Conservation (phyloP, 805 yeast genomes). For the Candida corydali region DNA sequence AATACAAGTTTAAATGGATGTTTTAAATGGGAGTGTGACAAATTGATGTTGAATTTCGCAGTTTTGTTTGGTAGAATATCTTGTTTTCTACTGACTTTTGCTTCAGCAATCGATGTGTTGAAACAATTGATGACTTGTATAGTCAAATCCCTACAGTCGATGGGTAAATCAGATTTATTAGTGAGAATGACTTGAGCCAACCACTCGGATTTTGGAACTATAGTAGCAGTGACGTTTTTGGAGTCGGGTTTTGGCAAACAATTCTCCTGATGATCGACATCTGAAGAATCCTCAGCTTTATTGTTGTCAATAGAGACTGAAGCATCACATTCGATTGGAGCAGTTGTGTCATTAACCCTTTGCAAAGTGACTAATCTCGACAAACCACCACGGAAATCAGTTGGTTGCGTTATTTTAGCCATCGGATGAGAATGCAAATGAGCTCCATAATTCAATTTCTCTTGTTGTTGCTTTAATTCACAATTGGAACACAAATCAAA, state of each 20-base stretch:
- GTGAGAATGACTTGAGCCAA: conserved; percentile 29
- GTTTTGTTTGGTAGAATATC: conserved; percentile 28
- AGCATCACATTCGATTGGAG: too few species aligned
- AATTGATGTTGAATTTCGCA: conserved; percentile 30
- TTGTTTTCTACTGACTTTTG: conserved; percentile 26
- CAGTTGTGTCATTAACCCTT: too few species aligned
- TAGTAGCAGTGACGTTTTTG: too few species aligned
- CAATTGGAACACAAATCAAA: conserved; percentile 48
- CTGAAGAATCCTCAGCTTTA: too few species aligned
- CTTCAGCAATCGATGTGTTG: conserved; percentile 20
- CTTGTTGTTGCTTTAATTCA: conserved; percentile 15
- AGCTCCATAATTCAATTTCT: conserved; percentile 11
- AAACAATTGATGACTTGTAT: conserved; percentile 28
- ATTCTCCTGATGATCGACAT: too few species aligned
- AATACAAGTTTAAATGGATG: conserved; percentile 29
- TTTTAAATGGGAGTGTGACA: conserved; percentile 27
- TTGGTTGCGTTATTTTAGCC: conserved; percentile 23
- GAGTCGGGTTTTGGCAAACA: too few species aligned
- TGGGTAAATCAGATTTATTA: conserved; percentile 20
- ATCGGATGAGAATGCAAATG: conserved; percentile 27
- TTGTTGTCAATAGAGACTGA: too few species aligned
- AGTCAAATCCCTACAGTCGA: conserved; percentile 28
- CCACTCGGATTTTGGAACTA: conserved; percentile 27
- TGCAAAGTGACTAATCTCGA: too few species aligned
- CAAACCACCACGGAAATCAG: too few species aligned